Evolutionary conservation across 2,329 filamentous ascomycete genomes (phyloP).

Genomic region (Trichoderma sp.): DNA sequence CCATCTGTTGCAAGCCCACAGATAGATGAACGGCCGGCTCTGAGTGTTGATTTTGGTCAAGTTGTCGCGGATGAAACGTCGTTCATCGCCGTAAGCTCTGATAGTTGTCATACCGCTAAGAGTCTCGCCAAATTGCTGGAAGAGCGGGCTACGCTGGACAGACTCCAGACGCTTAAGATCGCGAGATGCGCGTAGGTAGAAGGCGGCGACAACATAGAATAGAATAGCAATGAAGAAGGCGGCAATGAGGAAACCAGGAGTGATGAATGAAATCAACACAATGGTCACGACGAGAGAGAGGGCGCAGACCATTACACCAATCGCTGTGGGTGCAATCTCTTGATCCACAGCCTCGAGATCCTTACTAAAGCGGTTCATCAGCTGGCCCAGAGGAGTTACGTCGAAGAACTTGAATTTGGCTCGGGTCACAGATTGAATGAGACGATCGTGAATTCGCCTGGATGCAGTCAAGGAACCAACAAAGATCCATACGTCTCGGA

Average conservation of each 20-base stretch:
- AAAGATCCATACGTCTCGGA: conserved; percentile 86
- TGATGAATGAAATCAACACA: conserved; percentile 81
- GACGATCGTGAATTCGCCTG: conserved; percentile 71
- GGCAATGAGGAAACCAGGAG: conserved; percentile 84
- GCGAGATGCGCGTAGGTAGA: conserved; percentile 90
- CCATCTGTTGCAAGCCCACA: conserved; percentile 98
- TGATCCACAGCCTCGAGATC: conserved; percentile 94
- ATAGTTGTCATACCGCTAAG: conserved; percentile 94
- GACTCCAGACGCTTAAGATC: conserved; percentile 95
- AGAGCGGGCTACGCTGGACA: conserved; percentile 87
- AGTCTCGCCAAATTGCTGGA: conserved; percentile 97
- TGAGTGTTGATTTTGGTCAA: conserved; percentile 84
- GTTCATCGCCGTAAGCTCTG: conserved; percentile 90
- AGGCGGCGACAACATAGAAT: conserved; percentile 78
- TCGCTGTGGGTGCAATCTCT: conserved; percentile 88
- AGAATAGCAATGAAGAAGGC: conserved; percentile 78
- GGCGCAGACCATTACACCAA: conserved; percentile 65
- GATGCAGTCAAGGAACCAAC: conserved; percentile 88
- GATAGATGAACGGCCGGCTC: conserved; percentile 87
- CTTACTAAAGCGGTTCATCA: conserved; percentile 99
- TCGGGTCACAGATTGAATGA: conserved; percentile 77
- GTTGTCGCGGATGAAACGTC: conserved; percentile 91
- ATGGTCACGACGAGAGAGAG: conserved; percentile 78
- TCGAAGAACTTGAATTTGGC: conserved; percentile 98
- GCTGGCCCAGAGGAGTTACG: conserved; percentile 86